Conservation (phyloP, 2,329 filamentous ascomycete species). For the Verticillium nonalfalfae region DNA sequence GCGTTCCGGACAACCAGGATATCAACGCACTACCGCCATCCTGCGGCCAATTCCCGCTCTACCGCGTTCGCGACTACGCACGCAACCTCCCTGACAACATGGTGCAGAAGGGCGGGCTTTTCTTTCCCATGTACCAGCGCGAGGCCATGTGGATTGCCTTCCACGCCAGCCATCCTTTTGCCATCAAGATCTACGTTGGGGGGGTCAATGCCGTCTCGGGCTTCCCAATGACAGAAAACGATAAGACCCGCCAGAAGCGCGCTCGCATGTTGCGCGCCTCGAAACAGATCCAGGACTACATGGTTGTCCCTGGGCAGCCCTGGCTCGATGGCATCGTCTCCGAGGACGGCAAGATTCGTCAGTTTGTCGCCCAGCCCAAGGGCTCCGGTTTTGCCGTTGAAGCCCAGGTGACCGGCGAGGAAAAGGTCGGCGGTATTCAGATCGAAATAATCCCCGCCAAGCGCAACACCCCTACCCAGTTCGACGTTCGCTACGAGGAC, state of each 20-base stretch:
- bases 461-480: slow-evolving; percentile 5
- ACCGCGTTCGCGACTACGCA: slow-evolving; percentile 22
- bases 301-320: slow-evolving; percentile 27
- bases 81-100: slow-evolving; percentile 24
- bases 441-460: slow-evolving; percentile 28
- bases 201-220: slow-evolving; percentile 33
- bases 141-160: slow-evolving; percentile 35
- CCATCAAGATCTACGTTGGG: slow-evolving; percentile 31
- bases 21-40: slow-evolving; percentile 24
- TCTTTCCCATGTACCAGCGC: slow-evolving; percentile 37
- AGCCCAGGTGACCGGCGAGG: slow-evolving; percentile 34
- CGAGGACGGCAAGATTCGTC: slow-evolving; percentile 28
- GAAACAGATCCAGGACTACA: slow-evolving; percentile 19
- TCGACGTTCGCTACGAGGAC: slow-evolving; percentile 10
- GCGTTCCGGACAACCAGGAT: slow-evolving; percentile 31
- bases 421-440: slow-evolving; percentile 32
- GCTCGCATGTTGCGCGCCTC: slow-evolving; percentile 5
- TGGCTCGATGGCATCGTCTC: slow-evolving; percentile 34
- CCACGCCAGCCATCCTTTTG: slow-evolving; percentile 17
- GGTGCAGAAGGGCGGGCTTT: slow-evolving; percentile 31
- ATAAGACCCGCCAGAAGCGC: slow-evolving; percentile 7
- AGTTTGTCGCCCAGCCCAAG: slow-evolving; percentile 40
- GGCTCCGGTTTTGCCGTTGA: slow-evolving; percentile 36
- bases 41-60: slow-evolving; percentile 31
- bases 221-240: slow-evolving; percentile 17